Evolutionary conservation across 2,329 filamentous ascomycete genomes (phyloP).

Genomic region (Amauroascus niger): DNA sequence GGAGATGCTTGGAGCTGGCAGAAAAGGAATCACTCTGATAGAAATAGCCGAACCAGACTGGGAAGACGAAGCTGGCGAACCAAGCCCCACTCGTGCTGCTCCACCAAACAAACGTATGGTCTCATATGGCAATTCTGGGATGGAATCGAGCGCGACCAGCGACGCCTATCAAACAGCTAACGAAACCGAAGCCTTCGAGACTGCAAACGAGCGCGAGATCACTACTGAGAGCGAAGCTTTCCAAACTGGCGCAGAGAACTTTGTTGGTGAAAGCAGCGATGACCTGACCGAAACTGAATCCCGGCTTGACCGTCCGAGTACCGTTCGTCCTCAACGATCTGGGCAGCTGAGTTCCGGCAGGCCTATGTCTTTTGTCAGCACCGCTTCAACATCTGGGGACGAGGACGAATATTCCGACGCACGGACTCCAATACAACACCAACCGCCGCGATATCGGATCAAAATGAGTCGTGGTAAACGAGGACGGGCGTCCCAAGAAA

Average conservation of each 20-base stretch:
- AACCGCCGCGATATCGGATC: conserved; percentile 61
- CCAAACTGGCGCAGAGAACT: conserved; percentile 76
- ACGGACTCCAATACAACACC: conserved; percentile 54
- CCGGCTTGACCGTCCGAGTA: conserved; percentile 27
- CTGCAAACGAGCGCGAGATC: conserved; percentile 63
- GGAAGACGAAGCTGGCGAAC: conserved; percentile 66
- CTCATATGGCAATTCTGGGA: conserved; percentile 7
- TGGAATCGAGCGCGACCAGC: conserved; percentile 41
- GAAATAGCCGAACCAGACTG: conserved; percentile 72
- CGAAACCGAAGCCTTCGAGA: conserved; percentile 60
- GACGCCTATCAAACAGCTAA: conserved; percentile 75
- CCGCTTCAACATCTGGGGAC: conserved; percentile 78
- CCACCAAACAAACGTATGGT: not conserved
- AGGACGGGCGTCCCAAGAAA: conserved; percentile 43
- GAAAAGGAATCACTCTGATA: conserved; percentile 67
- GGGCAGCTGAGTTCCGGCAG: conserved; percentile 1
- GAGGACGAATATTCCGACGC: conserved; percentile 56
- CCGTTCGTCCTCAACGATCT: conserved; percentile 2
- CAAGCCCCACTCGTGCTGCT: conserved; percentile 44
- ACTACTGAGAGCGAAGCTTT: conserved; percentile 88
- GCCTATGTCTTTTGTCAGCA: conserved; percentile 62
- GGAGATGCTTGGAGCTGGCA: conserved; percentile 62
- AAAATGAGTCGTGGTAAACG: conserved; percentile 58
- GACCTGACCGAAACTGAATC: conserved; percentile 80
- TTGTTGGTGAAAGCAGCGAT: conserved; percentile 61